These are phyloP conservation scores for Exophiala mesophila DNA, from an alignment of 2,329 filamentous ascomycete genomes.

Conservation along the genomic window DNA sequence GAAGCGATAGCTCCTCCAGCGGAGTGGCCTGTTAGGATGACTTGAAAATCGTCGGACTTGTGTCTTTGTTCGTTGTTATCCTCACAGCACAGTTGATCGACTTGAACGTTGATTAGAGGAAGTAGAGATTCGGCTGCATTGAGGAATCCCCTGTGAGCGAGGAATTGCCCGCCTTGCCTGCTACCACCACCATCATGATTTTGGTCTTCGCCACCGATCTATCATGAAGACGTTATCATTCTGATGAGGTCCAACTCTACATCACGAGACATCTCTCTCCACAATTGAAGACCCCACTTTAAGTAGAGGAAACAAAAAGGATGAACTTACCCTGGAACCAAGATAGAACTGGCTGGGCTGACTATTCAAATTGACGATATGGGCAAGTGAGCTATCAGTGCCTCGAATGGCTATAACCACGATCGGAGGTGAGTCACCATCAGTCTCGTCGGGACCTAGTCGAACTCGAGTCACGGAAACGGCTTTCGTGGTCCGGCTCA, in stretches of 20 bases:
- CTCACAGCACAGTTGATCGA: background rate
- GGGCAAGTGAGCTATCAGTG: background rate
- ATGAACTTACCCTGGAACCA: too few species aligned
- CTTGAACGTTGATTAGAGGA: background rate
- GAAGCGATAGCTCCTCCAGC: slow-evolving; percentile 1
- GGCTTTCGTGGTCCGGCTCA: background rate
- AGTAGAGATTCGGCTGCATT: slow-evolving; percentile 1
- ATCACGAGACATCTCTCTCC: too few species aligned
- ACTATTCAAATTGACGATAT: slow-evolving; percentile 3
- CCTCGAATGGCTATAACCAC: slow-evolving; percentile 1
- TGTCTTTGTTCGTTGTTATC: background rate
- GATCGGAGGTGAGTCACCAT: background rate
- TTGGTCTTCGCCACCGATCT: too few species aligned
- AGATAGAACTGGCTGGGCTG: background rate
- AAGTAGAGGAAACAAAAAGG: too few species aligned
- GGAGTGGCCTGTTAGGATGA: slow-evolving; percentile 1
- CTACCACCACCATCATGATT: too few species aligned
- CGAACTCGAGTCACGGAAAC: background rate
- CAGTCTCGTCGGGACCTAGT: background rate
- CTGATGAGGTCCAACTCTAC: too few species aligned
- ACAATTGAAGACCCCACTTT: too few species aligned
- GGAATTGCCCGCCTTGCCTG: background rate
- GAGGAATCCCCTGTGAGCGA: slow-evolving; percentile 1
- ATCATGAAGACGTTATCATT: too few species aligned
- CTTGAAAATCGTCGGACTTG: too few species aligned